Evolutionary conservation across 495 filamentous ascomycete genomes (phyloP), one percentile per base, ranked within the genome.

Genomic region (Aspergillus leporis): DNA sequence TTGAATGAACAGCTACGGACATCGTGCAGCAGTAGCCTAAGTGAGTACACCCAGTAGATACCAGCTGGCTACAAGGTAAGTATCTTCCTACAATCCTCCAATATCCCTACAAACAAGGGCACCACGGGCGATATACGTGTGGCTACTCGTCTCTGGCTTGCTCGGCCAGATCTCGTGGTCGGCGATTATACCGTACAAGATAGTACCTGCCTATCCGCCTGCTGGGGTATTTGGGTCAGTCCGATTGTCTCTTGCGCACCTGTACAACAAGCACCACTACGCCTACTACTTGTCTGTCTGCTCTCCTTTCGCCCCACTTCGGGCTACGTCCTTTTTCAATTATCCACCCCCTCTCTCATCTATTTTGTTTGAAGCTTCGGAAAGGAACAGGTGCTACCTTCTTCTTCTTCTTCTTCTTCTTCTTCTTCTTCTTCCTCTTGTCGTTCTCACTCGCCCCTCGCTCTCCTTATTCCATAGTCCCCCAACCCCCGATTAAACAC

Each of bases 301-400:
- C 59, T 56, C 49, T 58, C 31, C 46, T 45, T 56, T 14, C 19
- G 56, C 61, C 61, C 61, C 61, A 65, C 59, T 56, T 56, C 40
- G 48, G 48, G 38, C 25, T 51, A 38, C 46, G 48, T 52, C 47
- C 46, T 53, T 38, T 55, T 41, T 55, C 25, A 53, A 48, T 49
- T 40, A 50, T 40, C 43, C 52, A 36, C 53, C 46, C 51, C 52
- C 59, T 45, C 40, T 46, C 53, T 51, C 13, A 28, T 46, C 25
- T 14, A 28, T 40, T 43, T 19, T 21, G 22, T 41, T 41, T 28
- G 25, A 19, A 36, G 41, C 19, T 31, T 54, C 23, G 10, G 14
- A 46, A 56, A 63, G 56, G 56, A 56, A 56, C 51, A 63, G 50
- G 46, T 63, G 40, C 60, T 32, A 38, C 49, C 21, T 41, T 22